phyloP scores from a whole-genome alignment of 169 alveolate species.

The Perkinsus olseni region DNA sequence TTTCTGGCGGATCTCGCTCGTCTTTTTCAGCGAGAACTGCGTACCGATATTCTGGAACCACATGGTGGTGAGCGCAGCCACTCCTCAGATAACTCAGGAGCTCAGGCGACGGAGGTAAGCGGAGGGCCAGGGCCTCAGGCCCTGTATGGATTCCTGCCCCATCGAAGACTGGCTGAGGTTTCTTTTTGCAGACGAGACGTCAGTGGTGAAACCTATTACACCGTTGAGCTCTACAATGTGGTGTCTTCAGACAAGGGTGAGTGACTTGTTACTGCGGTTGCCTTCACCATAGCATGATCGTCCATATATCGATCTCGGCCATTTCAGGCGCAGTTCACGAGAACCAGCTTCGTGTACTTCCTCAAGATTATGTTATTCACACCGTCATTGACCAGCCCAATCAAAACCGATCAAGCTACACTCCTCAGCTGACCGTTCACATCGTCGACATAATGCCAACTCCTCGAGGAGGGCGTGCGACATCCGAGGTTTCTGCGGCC shows the following conservation, averaged over 20 bases:
- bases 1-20: too few species aligned
- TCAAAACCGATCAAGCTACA: neutral
- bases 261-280: too few species aligned
- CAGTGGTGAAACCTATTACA: neutral
- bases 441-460: neutral
- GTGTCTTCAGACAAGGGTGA: neutral
- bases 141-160: too few species aligned
- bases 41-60: neutral
- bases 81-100: neutral
- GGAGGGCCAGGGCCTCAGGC: too few species aligned
- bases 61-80: neutral
- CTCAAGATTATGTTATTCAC: neutral
- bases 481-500: neutral
- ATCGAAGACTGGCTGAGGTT: neutral
- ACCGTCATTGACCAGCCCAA: neutral
- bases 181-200: neutral
- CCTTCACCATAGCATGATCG: neutral
- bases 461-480: neutral
- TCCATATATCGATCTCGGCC: neutral
- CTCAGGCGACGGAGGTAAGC: neutral
- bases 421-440: neutral
- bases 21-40: neutral
- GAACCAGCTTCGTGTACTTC: neutral
- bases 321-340: neutral
- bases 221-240: neutral